A percentile compares a stretch with the other conserved stretches of the same genome.
Evolutionary conservation across 257 asterid species (phyloP).

Genomic region (Pogostemon cablin): DNA sequence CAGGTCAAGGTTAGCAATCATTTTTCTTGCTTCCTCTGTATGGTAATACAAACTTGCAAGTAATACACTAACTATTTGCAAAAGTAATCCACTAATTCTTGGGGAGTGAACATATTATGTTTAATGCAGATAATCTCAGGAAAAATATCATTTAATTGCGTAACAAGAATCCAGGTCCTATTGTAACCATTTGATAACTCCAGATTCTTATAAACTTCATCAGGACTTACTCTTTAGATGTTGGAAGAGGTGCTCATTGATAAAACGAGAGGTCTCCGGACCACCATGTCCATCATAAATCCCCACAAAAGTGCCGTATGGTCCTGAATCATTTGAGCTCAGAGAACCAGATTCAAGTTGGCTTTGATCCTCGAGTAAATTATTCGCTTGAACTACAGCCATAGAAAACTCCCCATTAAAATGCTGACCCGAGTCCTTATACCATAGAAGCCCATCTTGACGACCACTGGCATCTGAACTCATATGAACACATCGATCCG

Average conservation of each 20-base stretch:
- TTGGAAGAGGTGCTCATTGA: constrained; percentile 72
- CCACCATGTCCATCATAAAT: constrained; percentile 94
- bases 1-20: constrained; percentile 3
- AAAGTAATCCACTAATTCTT: constrained; percentile 6
- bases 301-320: constrained; percentile 84
- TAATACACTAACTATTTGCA: constrained; percentile 6
- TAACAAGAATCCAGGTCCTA: constrained; percentile 12
- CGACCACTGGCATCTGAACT: constrained; percentile 61
- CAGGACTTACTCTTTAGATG: constrained; percentile 69
- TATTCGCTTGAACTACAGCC: constrained; percentile 92
- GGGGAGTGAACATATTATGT: background rate
- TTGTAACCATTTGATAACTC: constrained; percentile 12
- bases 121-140: constrained; percentile 12
- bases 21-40: constrained; percentile 6
- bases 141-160: constrained; percentile 12
- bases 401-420: constrained; percentile 81
- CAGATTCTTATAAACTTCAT: constrained; percentile 22
- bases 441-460: constrained; percentile 81
- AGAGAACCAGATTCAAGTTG: constrained; percentile 82
- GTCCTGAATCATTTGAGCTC: constrained; percentile 59
- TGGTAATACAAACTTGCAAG: constrained; percentile 13
- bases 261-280: constrained; percentile 76
- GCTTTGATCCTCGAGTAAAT: constrained; percentile 85
- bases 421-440: constrained; percentile 72
- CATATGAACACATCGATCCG: constrained; percentile 45